These are phyloP conservation scores for Coemansia sp. DNA, from an alignment of 192 early-diverging fungal species.

Conservation along the genomic window DNA sequence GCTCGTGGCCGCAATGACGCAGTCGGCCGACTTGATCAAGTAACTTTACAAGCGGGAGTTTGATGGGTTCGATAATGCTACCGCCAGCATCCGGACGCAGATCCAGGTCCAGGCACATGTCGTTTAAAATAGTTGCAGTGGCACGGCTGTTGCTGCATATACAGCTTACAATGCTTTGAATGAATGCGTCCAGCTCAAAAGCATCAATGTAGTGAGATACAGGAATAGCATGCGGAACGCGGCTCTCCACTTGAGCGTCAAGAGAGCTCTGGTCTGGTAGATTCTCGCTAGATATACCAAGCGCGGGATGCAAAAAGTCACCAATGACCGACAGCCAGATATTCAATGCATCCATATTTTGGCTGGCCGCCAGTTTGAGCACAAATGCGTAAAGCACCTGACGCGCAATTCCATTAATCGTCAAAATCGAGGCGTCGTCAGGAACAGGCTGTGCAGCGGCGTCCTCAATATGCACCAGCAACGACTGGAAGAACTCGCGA, in stretches of 20 bases:
- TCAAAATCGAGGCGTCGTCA: constrained; percentile 18
- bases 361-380: constrained; percentile 22
- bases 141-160: constrained; percentile 13
- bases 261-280: neutral
- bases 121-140: constrained; percentile 26
- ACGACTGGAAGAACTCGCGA: constrained; percentile 22
- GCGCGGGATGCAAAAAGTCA: constrained; percentile 12
- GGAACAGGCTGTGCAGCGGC: constrained; percentile 8
- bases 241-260: neutral
- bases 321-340: constrained; percentile 31
- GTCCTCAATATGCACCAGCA: constrained; percentile 21
- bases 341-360: constrained; percentile 38
- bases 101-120: constrained; percentile 3
- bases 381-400: constrained; percentile 44
- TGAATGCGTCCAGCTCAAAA: constrained; percentile 45
- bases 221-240: constrained; percentile 9
- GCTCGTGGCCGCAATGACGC: constrained; percentile 37
- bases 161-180: constrained; percentile 30
- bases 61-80: neutral
- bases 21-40: constrained; percentile 22
- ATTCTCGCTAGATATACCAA: constrained; percentile 12
- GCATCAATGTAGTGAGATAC: constrained; percentile 12
- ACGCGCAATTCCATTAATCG: constrained; percentile 27
- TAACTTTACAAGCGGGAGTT: constrained; percentile 18
- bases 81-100: neutral